Conservation (phyloP, 2,329 filamentous ascomycete species). For the Botryotinia narcissicola region DNA sequence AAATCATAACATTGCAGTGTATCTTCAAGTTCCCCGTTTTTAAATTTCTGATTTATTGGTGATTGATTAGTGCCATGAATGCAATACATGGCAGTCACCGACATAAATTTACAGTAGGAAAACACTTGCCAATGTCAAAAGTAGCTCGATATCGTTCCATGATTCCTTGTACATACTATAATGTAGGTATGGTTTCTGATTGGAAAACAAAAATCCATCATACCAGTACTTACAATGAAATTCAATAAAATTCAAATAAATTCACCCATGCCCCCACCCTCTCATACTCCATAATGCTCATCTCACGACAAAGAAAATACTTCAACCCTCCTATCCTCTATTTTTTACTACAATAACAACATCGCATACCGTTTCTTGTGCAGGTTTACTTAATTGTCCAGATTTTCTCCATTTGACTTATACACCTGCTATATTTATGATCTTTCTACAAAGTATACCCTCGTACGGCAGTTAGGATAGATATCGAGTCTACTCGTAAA, state of each 20-base stretch:
- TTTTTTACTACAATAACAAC: conserved; percentile 38
- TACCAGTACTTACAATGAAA: background rate
- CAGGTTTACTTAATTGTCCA: conserved; percentile 41
- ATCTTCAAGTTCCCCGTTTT: conserved; percentile 38
- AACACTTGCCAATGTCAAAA: conserved; percentile 22
- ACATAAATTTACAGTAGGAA: conserved; percentile 29
- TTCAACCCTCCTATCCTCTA: conserved; percentile 40
- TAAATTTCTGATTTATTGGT: conserved; percentile 31
- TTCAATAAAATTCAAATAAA: background rate
- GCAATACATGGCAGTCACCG: conserved; percentile 41
- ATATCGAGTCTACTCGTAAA: conserved; percentile 39
- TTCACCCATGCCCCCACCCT: conserved; percentile 16
- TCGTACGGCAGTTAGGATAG: conserved; percentile 39
- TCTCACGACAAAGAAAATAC: conserved; percentile 40
- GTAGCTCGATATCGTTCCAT: conserved; percentile 24
- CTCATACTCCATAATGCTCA: background rate
- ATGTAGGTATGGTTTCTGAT: background rate
- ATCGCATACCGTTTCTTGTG: conserved; percentile 36
- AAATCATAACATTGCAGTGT: conserved; percentile 20
- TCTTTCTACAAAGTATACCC: conserved; percentile 42
- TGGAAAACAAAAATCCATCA: background rate
- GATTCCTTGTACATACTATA: conserved; percentile 19
- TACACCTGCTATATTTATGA: conserved; percentile 43
- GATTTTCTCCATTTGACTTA: conserved; percentile 42
- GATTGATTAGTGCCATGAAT: conserved; percentile 40